A percentile compares a stretch with the other conserved stretches of the same genome.
These are phyloP conservation scores for Salix caprea DNA, from an alignment of 345 rosid species.

Conservation along the genomic window DNA sequence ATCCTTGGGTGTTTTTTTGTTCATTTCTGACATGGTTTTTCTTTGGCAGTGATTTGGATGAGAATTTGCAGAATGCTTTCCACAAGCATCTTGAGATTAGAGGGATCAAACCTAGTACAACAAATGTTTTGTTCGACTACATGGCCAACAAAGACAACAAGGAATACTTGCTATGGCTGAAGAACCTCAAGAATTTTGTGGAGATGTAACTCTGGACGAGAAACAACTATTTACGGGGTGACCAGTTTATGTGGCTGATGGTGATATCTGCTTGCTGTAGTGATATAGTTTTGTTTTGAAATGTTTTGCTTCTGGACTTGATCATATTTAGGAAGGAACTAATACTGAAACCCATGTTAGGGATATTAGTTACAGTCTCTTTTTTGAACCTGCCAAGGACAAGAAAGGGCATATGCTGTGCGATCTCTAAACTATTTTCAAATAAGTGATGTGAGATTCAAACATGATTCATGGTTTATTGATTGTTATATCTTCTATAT, in stretches of 20 bases:
- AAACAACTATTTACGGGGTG: not conserved
- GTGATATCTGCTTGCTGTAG: not conserved
- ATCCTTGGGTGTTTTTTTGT: not conserved
- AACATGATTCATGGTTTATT: not conserved
- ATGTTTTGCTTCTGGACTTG: not conserved
- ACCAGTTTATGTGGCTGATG: not conserved
- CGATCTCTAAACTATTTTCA: not conserved
- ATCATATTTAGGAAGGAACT: not conserved
- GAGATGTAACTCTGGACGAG: constrained; percentile 23
- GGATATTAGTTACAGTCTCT: not conserved
- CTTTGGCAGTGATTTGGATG: constrained; percentile 56
- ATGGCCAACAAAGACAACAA: constrained; percentile 51
- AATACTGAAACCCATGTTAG: not conserved
- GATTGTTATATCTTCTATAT: no score
- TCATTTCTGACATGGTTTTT: not conserved
- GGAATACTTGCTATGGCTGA: constrained; percentile 58
- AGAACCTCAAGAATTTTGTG: constrained; percentile 48
- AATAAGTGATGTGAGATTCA: not conserved
- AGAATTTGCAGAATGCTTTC: constrained; percentile 63
- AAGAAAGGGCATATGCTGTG: not conserved
- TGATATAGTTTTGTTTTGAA: not conserved
- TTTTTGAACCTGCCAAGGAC: not conserved
- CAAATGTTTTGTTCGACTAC: constrained; percentile 43
- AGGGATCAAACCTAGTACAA: constrained; percentile 50
- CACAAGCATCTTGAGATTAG: constrained; percentile 56